A percentile compares a stretch with the other conserved stretches of the same genome.
phyloP scores from a whole-genome alignment of 352 stramenopile species.

The Pythium aquatile region DNA sequence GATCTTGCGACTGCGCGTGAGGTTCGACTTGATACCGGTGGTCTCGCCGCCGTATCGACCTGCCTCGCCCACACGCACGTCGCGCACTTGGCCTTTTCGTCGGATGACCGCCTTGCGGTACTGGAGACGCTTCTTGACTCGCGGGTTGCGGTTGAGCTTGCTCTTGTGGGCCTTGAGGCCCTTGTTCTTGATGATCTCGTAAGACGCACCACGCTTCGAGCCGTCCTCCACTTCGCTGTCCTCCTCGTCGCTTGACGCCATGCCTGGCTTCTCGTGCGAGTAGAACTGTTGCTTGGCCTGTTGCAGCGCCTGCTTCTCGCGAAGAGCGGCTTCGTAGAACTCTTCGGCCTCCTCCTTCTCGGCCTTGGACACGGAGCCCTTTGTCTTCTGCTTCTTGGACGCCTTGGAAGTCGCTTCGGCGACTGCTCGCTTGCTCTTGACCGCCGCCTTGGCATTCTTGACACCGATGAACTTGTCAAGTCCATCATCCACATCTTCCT shows the following conservation, averaged over 20 bases:
- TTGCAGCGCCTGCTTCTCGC: slow-evolving; percentile 49
- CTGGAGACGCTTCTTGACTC: slow-evolving; percentile 98
- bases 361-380: slow-evolving; percentile 32
- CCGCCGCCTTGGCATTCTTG: slow-evolving; percentile 26
- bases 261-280: slow-evolving; percentile 56
- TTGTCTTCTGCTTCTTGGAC: slow-evolving; percentile 54
- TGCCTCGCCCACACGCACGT: slow-evolving; percentile 86
- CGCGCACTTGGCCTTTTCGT: slow-evolving; percentile 96
- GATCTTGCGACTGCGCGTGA: slow-evolving; percentile 89
- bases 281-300: slow-evolving; percentile 80
- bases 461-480: slow-evolving; percentile 69
- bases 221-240: slow-evolving; percentile 72
- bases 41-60: slow-evolving; percentile 87
- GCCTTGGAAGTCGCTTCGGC: neutral
- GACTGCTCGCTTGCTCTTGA: slow-evolving; percentile 30
- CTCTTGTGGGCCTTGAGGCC: slow-evolving; percentile 97
- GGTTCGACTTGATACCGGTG: slow-evolving; percentile 89
- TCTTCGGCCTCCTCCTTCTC: slow-evolving; percentile 56
- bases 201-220: slow-evolving; percentile 90
- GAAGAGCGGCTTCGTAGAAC: slow-evolving; percentile 74
- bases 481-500: slow-evolving; percentile 53
- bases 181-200: slow-evolving; percentile 98
- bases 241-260: slow-evolving; percentile 44
- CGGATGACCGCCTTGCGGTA: slow-evolving; percentile 97
- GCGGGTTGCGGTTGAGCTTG: slow-evolving; percentile 98